phyloP scores from a whole-genome alignment of 257 asterid genomes.

The Sherardia arvensis region DNA sequence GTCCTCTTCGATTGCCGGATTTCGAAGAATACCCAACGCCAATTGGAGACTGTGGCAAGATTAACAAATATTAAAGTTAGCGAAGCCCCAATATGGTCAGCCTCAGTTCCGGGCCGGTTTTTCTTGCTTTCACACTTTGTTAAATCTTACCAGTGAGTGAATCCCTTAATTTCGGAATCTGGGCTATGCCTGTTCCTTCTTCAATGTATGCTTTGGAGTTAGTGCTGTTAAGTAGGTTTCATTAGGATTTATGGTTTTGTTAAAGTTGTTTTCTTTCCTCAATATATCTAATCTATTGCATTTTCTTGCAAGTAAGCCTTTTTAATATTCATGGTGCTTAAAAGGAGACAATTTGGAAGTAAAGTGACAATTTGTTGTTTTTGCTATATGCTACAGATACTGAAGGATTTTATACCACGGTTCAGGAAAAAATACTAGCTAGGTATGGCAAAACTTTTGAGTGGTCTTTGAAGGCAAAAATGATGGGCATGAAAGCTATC shows the following conservation, averaged over 20 bases:
- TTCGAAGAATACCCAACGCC: too few species aligned
- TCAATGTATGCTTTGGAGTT: background rate
- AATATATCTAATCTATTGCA: background rate
- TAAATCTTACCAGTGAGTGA: background rate
- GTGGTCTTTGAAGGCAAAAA: conserved; percentile 92
- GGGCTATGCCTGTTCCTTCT: background rate
- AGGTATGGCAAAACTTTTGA: conserved; percentile 85
- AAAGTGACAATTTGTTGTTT: conserved; percentile 13
- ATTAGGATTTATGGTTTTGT: background rate
- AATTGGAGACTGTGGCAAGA: too few species aligned
- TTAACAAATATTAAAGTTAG: too few species aligned
- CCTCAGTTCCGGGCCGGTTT: conserved; percentile 47
- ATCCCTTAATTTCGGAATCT: background rate
- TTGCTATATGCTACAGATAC: conserved; percentile 47
- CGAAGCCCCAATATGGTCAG: too few species aligned
- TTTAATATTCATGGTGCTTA: background rate
- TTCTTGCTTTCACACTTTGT: background rate
- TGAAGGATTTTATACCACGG: conserved; percentile 86
- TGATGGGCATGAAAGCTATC: conserved; percentile 98
- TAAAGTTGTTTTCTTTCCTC: background rate
- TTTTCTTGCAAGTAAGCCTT: too few species aligned
- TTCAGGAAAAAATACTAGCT: conserved; percentile 79
- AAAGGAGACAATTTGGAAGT: background rate
- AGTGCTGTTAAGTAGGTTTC: background rate
- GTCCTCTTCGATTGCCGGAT: too few species aligned